Percentiles rank a stretch among this genome's conserved stretches.
These are phyloP conservation scores for Malassezia dermatis DNA, from an alignment of 1,284 basidiomycete species.

Conservation along the genomic window DNA sequence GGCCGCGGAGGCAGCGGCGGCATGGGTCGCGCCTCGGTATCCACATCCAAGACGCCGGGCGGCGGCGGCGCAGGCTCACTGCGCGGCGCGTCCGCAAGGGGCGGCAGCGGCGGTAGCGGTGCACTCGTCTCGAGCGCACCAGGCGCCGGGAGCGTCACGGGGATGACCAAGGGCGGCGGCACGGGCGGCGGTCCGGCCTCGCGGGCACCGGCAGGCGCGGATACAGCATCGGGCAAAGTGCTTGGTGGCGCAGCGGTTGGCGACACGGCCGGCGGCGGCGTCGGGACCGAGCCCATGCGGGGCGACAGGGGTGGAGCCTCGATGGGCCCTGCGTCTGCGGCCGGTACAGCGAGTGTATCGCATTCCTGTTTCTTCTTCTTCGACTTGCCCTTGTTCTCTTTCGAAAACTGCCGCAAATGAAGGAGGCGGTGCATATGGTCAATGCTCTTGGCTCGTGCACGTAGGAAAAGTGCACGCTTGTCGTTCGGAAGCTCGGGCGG, in stretches of 20 bases:
- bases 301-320: background rate
- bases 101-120: background rate
- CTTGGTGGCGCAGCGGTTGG: background rate
- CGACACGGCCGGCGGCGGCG: background rate
- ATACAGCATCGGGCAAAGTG: background rate
- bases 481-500: background rate
- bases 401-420: slow-evolving; percentile 6
- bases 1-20: background rate
- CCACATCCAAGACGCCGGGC: background rate
- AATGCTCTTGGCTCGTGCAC: slow-evolving; percentile 17
- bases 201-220: background rate
- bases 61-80: background rate
- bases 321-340: background rate
- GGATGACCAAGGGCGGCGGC: background rate
- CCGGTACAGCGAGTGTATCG: background rate
- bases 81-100: background rate
- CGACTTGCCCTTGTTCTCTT: background rate
- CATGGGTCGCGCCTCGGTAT: background rate
- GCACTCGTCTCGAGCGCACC: background rate
- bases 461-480: slow-evolving; percentile 11
- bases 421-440: slow-evolving; percentile 14
- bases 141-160: background rate
- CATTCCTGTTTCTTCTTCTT: slow-evolving; percentile 6
- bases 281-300: background rate
- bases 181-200: background rate